These are phyloP conservation scores for Dryas integrifolia DNA, from an alignment of 331 rosid genomes.

Conservation along the genomic window DNA sequence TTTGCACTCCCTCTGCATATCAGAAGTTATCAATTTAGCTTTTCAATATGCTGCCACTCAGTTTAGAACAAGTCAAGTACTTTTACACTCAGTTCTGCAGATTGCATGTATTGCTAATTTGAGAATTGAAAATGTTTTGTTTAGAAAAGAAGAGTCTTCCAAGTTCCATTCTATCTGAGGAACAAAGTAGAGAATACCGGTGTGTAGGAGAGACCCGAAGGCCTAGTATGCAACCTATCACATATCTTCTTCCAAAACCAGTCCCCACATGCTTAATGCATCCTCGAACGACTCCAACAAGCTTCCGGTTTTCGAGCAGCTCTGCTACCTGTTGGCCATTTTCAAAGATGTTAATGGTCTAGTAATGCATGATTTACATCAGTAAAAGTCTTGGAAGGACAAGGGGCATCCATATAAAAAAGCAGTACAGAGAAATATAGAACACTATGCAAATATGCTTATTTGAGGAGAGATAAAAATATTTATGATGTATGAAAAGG, in stretches of 20 bases:
- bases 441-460: slow-evolving; percentile 11
- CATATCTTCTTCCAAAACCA: slow-evolving; percentile 37
- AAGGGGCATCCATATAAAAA: slow-evolving; percentile 1
- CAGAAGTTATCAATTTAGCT: not conserved
- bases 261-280: slow-evolving; percentile 61
- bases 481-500: slow-evolving; percentile 8
- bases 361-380: not conserved
- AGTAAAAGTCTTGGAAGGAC: slow-evolving; percentile 16
- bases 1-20: too few species aligned
- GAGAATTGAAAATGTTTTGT: not conserved
- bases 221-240: slow-evolving; percentile 67
- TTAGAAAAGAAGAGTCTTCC: not conserved
- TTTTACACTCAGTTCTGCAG: not conserved
- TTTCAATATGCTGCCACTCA: not conserved
- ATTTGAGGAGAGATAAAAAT: slow-evolving; percentile 8
- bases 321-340: slow-evolving; percentile 61
- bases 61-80: not conserved
- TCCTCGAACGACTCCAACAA: slow-evolving; percentile 75
- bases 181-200: slow-evolving; percentile 37
- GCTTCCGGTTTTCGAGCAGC: slow-evolving; percentile 49
- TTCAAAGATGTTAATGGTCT: slow-evolving; percentile 5
- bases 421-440: slow-evolving; percentile 10
- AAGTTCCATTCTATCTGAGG: not conserved
- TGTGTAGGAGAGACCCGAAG: slow-evolving; percentile 70
- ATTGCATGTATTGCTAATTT: not conserved